Evolutionary conservation across 2,329 filamentous ascomycete genomes (phyloP).

Genomic region (Zarea fungicola): DNA sequence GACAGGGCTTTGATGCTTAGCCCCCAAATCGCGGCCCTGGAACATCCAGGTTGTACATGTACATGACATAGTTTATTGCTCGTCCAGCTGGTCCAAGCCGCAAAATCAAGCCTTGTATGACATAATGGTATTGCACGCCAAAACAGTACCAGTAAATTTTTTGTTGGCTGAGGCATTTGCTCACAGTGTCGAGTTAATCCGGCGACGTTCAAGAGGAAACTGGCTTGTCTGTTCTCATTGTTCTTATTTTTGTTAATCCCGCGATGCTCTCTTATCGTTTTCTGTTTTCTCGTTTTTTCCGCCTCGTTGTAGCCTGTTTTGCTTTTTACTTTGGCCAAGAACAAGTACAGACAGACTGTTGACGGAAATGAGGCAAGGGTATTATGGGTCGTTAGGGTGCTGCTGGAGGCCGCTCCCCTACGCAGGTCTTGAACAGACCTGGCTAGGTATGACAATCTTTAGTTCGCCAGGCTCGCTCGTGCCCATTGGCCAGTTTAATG

Average conservation of each 20-base stretch:
- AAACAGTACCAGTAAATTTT: too few relatives aligned
- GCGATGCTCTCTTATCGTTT: too few relatives aligned
- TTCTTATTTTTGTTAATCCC: too few relatives aligned
- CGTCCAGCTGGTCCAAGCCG: not conserved
- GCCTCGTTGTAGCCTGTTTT: not conserved
- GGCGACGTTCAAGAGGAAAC: too few relatives aligned
- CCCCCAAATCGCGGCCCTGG: constrained; percentile 3
- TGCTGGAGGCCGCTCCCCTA: not conserved
- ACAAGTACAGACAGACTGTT: too few relatives aligned
- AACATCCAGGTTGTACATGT: not conserved
- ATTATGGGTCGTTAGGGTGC: not conserved
- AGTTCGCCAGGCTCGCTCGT: not conserved
- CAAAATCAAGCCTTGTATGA: constrained; percentile 2
- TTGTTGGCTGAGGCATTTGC: too few relatives aligned
- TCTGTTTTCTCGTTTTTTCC: too few relatives aligned
- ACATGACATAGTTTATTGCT: not conserved
- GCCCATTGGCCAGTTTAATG: too few relatives aligned
- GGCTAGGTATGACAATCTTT: not conserved
- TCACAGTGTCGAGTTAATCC: too few relatives aligned
- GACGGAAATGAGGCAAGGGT: not conserved
- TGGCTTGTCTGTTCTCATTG: too few relatives aligned
- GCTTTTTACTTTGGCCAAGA: not conserved
- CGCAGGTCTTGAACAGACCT: not conserved
- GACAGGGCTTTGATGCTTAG: not conserved
- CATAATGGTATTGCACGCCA: not conserved